Evolutionary conservation across 2,329 filamentous ascomycete species (phyloP).

Genomic region (Epichloe uncinata): DNA sequence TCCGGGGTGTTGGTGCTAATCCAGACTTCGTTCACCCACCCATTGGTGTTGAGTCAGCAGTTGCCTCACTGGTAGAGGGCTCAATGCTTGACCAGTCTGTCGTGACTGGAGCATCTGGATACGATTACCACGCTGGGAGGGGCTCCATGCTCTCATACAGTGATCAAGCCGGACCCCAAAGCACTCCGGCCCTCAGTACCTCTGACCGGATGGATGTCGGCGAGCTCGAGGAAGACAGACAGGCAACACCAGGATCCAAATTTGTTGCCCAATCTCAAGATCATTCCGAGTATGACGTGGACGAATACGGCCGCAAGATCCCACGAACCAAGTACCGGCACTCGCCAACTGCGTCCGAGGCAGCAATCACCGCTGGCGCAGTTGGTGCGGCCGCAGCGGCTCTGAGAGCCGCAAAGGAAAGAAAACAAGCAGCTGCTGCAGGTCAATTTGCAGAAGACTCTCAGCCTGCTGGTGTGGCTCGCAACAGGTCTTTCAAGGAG

Average conservation of each 20-base stretch:
- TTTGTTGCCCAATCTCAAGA: slow-evolving; percentile 30
- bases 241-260: slow-evolving; percentile 25
- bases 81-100: slow-evolving; percentile 56
- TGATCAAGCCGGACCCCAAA: slow-evolving; percentile 17
- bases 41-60: slow-evolving; percentile 69
- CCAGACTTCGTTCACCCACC: slow-evolving; percentile 63
- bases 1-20: slow-evolving; percentile 58
- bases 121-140: slow-evolving; percentile 29
- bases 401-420: slow-evolving; percentile 35
- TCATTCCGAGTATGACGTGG: slow-evolving; percentile 42
- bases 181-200: slow-evolving; percentile 21
- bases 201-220: slow-evolving; percentile 29
- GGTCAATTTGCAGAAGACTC: slow-evolving; percentile 26
- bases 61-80: slow-evolving; percentile 74
- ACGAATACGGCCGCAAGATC: slow-evolving; percentile 45
- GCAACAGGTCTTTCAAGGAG: slow-evolving; percentile 55
- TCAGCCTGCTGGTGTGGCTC: slow-evolving; percentile 36
- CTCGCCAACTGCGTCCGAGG: slow-evolving; percentile 43
- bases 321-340: slow-evolving; percentile 29
- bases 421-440: slow-evolving; percentile 25
- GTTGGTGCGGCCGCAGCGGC: slow-evolving; percentile 39
- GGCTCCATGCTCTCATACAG: slow-evolving; percentile 25
- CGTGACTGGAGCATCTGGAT: slow-evolving; percentile 45
- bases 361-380: slow-evolving; percentile 43
- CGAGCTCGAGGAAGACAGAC: slow-evolving; percentile 26